Conservation (phyloP, 306 rosid genomes). For the Gillenia trifoliata region DNA sequence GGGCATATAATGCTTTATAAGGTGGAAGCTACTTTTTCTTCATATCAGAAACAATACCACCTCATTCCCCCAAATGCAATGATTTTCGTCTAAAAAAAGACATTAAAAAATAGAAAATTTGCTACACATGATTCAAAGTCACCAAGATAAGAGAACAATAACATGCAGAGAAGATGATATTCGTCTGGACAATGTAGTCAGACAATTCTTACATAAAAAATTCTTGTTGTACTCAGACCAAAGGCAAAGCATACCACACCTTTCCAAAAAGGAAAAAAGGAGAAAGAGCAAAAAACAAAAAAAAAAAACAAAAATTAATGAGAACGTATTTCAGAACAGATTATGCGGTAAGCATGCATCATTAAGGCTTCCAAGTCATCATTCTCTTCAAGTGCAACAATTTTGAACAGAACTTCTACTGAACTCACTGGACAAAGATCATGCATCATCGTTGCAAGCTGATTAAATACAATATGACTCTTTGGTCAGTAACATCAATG, state of each 20-base stretch:
- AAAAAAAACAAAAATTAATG: too few relatives aligned
- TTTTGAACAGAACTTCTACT: conserved; percentile 6
- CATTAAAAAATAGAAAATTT: neutral
- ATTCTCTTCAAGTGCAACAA: conserved; percentile 1
- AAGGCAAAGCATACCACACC: too few relatives aligned
- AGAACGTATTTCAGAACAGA: neutral
- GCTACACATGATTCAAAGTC: too few relatives aligned
- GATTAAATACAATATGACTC: conserved; percentile 10
- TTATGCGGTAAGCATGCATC: neutral
- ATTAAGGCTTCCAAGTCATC: conserved; percentile 7
- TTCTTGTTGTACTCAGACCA: neutral
- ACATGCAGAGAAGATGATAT: neutral
- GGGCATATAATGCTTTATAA: neutral
- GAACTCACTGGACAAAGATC: conserved; percentile 6
- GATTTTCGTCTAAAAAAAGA: neutral
- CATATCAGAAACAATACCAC: neutral
- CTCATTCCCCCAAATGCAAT: neutral
- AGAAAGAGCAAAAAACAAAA: neutral
- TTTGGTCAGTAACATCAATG: neutral
- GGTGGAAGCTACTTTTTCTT: neutral
- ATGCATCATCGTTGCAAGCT: conserved; percentile 14
- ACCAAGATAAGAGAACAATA: neutral
- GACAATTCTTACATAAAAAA: neutral
- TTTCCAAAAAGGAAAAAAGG: too few relatives aligned
- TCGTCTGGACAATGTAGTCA: neutral